Evolutionary conservation across 2,329 filamentous ascomycete species (phyloP), one percentile per base, ranked within the genome.

Genomic region (Beauveria scarabaeidicola): DNA sequence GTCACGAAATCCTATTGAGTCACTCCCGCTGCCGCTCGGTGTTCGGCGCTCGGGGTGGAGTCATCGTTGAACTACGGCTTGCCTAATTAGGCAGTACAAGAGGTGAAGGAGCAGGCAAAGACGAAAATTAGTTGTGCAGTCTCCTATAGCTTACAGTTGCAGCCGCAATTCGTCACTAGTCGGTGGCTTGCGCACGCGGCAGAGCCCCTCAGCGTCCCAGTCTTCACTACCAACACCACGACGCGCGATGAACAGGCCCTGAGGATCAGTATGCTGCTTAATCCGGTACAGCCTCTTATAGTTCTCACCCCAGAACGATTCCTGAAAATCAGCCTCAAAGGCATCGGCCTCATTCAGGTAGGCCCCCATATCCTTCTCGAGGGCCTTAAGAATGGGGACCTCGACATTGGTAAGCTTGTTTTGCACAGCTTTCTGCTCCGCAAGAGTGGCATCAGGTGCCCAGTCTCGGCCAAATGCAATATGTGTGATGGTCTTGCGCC

Each of bases 201-300:
- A 58, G 19, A 61, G 32, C 3, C 60, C 59, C 19, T 63, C 57
- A 29, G 58, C 59, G 19, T 71, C 65, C 69, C 74, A 75, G 44
- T 74, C 67, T 61, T 75, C 73, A 7, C 69, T 71, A 0, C 73
- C 73, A 8, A 75, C 72, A 19, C 71, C 72, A 19, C 69, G 72
- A 36, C 70, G 68, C 7, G 70, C 68, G 50, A 73, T 73, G 27
- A 75, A 72, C 0, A 75, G 52, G 7, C 69, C 68, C 27, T 65
- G 66, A n/a, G 72, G 72, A 15, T 75, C 72, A 21, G 70, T 61
- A 61, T 69, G 63, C 62, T 71, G 67, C 67, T 75, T 75, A 1
- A 75, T 60, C 48, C 65, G 32, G 38, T 72, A 72, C 9, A 75
- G 56, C 29, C 67, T 65, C 36, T 66, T 62, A 40, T 75, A 74